These are phyloP conservation scores for Nicotiana noctiflora DNA, from an alignment of 257 asterid species.

Conservation along the genomic window DNA sequence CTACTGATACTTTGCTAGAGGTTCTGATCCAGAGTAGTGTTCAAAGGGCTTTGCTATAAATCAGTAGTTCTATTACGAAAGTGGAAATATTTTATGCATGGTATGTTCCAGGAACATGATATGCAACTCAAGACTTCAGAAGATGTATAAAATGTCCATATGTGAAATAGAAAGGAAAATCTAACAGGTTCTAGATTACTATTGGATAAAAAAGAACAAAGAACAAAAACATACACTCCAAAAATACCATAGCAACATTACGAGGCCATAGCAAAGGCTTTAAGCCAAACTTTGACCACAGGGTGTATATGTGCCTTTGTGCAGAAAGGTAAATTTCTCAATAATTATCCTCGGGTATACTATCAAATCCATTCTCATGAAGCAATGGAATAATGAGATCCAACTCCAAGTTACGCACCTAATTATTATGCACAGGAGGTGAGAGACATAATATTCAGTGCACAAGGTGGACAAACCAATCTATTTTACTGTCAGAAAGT, in stretches of 20 bases:
- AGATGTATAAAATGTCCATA: not conserved
- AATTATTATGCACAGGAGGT: not conserved
- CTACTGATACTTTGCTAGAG: not conserved
- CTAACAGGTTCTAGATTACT: not conserved
- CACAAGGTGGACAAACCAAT: not conserved
- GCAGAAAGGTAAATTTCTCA: not conserved
- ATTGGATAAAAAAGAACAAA: not conserved
- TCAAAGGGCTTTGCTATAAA: not conserved
- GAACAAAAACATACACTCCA: not conserved
- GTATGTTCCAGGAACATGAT: not conserved
- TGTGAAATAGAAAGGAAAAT: not conserved
- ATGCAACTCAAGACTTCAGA: not conserved
- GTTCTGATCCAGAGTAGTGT: not conserved
- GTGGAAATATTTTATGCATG: not conserved
- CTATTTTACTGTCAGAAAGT: not conserved
- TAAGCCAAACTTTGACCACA: not conserved
- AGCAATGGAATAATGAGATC: not conserved
- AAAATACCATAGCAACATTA: not conserved
- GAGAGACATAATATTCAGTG: not conserved
- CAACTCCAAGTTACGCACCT: not conserved
- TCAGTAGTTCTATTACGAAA: not conserved
- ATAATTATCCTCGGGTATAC: not conserved
- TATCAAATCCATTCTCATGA: conserved; percentile 2
- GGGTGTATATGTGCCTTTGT: not conserved
- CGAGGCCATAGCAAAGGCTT: not conserved